Percentiles rank a stretch among this genome's conserved stretches.
These are phyloP conservation scores for Herpomyces periplanetae DNA, from an alignment of 2,329 filamentous ascomycete species.

Conservation along the genomic window DNA sequence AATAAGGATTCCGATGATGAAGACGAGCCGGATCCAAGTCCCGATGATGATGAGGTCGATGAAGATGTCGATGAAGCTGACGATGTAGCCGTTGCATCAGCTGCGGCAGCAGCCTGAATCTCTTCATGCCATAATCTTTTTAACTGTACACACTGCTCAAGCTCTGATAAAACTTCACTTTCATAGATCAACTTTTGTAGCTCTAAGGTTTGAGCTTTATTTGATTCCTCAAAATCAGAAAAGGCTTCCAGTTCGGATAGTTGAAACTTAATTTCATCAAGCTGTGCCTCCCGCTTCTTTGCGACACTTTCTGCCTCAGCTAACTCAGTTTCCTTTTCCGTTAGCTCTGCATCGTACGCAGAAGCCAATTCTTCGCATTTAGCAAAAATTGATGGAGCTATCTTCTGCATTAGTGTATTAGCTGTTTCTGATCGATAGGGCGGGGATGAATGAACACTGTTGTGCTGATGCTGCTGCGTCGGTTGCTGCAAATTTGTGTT, in stretches of 20 bases:
- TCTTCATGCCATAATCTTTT: conserved; percentile 5
- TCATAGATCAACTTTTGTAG: conserved; percentile 7
- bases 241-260: conserved; percentile 17
- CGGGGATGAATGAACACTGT: too few relatives aligned
- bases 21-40: too few relatives aligned
- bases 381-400: conserved; percentile 14
- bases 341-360: conserved; percentile 29
- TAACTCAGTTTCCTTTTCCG: conserved; percentile 20
- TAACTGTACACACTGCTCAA: conserved; percentile 9
- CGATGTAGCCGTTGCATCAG: too few relatives aligned
- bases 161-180: conserved; percentile 9
- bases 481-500: too few relatives aligned
- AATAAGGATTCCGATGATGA: too few relatives aligned
- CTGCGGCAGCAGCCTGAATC: too few relatives aligned
- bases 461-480: too few relatives aligned
- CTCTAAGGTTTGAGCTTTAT: conserved; percentile 6
- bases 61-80: too few relatives aligned
- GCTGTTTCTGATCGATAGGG: conserved; percentile 8
- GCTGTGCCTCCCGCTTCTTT: conserved; percentile 22
- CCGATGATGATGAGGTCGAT: too few relatives aligned
- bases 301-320: conserved; percentile 11
- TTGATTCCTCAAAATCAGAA: conserved; percentile 6
- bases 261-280: conserved; percentile 18
- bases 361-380: conserved; percentile 10
- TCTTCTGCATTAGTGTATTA: conserved; percentile 19